Percentiles rank a stretch among this genome's conserved stretches.
Conservation (phyloP, 495 filamentous ascomycete species). For the Rhizodiscina lignyota region DNA sequence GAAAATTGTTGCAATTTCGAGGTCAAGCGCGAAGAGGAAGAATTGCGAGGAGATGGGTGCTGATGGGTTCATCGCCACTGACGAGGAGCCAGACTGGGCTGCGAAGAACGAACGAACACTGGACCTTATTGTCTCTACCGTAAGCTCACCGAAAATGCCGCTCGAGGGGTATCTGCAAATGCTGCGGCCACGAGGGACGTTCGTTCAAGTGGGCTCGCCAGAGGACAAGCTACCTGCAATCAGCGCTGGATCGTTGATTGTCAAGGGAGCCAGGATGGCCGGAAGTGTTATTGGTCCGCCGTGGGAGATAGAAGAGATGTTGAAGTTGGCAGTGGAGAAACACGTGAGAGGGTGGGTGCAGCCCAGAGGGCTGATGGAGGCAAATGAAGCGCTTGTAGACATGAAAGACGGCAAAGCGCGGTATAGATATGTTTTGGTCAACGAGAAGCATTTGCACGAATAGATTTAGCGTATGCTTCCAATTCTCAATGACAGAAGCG, state of each 20-base stretch:
- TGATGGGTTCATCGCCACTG: slow-evolving; percentile 66
- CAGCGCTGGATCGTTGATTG: slow-evolving; percentile 47
- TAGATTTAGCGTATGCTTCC: no score
- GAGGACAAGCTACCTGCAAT: slow-evolving; percentile 48
- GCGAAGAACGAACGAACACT: slow-evolving; percentile 41
- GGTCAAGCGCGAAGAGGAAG: slow-evolving; percentile 43
- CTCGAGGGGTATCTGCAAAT: slow-evolving; percentile 50
- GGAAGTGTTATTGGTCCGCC: slow-evolving; percentile 64
- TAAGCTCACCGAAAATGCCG: slow-evolving; percentile 61
- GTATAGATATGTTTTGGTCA: slow-evolving; percentile 60
- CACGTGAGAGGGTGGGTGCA: slow-evolving; percentile 59
- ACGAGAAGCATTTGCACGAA: slow-evolving; percentile 31
- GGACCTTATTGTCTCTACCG: slow-evolving; percentile 71
- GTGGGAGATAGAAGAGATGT: slow-evolving; percentile 61
- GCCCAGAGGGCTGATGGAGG: slow-evolving; percentile 51
- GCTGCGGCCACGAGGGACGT: slow-evolving; percentile 51
- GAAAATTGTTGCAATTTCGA: slow-evolving; percentile 62
- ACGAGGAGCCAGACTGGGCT: slow-evolving; percentile 58
- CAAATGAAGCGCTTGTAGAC: slow-evolving; percentile 51
- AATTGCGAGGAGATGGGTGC: slow-evolving; percentile 56
- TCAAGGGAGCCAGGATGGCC: slow-evolving; percentile 51
- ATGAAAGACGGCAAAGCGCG: slow-evolving; percentile 54
- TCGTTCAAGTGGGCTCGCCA: slow-evolving; percentile 68
- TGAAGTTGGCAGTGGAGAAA: slow-evolving; percentile 60
- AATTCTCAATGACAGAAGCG: no score